Evolutionary conservation across 768 basidiomycete species (phyloP).

Genomic region (Serendipita sp.): DNA sequence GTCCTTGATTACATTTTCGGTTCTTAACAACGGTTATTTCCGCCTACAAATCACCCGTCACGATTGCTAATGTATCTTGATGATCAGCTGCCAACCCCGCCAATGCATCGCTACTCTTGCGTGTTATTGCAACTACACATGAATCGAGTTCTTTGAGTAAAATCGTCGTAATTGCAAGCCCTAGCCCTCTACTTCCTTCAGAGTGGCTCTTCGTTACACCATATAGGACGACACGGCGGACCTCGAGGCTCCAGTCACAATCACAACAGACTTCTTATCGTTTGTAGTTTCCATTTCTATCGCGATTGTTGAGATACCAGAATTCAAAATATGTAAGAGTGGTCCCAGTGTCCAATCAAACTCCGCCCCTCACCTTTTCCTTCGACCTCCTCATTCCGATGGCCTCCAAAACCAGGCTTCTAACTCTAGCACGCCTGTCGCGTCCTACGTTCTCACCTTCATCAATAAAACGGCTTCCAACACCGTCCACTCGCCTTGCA

Average conservation of each 20-base stretch:
- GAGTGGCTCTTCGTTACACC: neutral
- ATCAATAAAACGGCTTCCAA: neutral
- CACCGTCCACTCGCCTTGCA: neutral
- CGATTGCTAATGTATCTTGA: conserved; percentile 29
- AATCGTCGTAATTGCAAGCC: conserved; percentile 57
- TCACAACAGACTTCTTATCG: conserved; percentile 35
- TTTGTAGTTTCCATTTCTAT: neutral
- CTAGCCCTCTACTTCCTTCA: conserved; percentile 38
- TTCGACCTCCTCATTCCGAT: neutral
- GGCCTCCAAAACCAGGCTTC: neutral
- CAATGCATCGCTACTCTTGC: conserved; percentile 53
- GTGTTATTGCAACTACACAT: conserved; percentile 61
- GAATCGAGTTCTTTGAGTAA: conserved; percentile 48
- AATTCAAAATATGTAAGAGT: neutral
- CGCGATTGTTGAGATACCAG: neutral
- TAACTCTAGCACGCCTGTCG: neutral
- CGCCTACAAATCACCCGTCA: conserved; percentile 67
- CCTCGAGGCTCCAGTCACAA: conserved; percentile 82
- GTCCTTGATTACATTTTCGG: neutral
- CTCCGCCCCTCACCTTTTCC: neutral
- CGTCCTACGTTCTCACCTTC: neutral
- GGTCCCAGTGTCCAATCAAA: neutral
- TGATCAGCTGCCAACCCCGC: conserved; percentile 29
- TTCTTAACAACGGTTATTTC: neutral
- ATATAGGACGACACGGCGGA: conserved; percentile 17